phyloP scores from a whole-genome alignment of 2,329 filamentous ascomycete genomes.

The Davidsoniella eucalypti region DNA sequence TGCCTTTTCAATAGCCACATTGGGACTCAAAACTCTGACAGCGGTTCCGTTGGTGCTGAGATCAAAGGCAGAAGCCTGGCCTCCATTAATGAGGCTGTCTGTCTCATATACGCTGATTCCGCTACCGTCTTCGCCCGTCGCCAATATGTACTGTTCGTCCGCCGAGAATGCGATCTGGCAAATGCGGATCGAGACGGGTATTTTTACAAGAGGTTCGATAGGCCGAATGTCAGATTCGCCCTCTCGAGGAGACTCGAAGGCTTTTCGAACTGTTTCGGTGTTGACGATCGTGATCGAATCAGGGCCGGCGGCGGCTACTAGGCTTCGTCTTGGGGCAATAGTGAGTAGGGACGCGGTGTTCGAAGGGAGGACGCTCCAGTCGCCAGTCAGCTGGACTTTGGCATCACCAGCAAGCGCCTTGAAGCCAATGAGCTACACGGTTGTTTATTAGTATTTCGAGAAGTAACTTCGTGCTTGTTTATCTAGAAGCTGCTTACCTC shows the following conservation, averaged over 20 bases:
- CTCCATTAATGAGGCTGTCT: constrained; percentile 46
- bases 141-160: constrained; percentile 70
- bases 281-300: constrained; percentile 59
- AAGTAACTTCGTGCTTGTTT: too few species aligned
- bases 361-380: constrained; percentile 63
- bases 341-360: constrained; percentile 69
- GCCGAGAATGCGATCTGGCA: constrained; percentile 83
- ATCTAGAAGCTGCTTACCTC: constrained; percentile 42
- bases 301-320: constrained; percentile 77
- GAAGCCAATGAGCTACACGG: constrained; percentile 55
- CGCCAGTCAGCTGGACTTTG: constrained; percentile 63
- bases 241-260: constrained; percentile 45
- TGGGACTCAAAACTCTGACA: constrained; percentile 60
- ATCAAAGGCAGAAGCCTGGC: constrained; percentile 53
- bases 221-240: constrained; percentile 48
- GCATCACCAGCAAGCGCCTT: constrained; percentile 61
- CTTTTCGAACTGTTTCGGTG: constrained; percentile 61
- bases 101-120: constrained; percentile 75
- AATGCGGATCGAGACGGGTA: constrained; percentile 57
- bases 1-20: constrained; percentile 57
- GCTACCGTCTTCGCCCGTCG: constrained; percentile 67
- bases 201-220: constrained; percentile 57
- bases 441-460: constrained; percentile 4
- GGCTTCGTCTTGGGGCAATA: constrained; percentile 61
- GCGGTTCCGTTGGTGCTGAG: constrained; percentile 59